Conservation (phyloP, 163 green algal species). For the Scenedesmus sp. region DNA sequence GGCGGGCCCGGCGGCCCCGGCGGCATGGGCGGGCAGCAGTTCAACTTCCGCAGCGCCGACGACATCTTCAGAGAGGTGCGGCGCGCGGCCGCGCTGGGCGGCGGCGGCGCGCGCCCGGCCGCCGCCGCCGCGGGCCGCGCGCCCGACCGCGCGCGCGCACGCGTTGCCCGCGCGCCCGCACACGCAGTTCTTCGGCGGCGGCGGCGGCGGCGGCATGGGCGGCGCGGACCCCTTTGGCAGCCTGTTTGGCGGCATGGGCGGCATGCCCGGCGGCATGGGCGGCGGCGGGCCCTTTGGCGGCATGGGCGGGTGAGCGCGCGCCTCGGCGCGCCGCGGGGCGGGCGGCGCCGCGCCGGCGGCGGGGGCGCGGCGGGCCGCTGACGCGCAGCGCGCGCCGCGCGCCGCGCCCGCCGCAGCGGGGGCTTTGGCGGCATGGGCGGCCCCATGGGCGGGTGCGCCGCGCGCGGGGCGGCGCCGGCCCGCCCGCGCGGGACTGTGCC, state of each 20-base stretch:
- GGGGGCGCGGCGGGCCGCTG: too few relatives aligned
- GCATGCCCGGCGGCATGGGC: conserved; percentile 50
- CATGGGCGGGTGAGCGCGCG: too few relatives aligned
- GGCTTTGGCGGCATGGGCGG: conserved; percentile 42
- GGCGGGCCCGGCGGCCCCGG: conserved; percentile 7
- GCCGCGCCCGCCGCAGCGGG: background rate
- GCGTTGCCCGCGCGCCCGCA: background rate
- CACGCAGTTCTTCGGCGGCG: conserved; percentile 41
- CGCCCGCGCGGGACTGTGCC: too few relatives aligned
- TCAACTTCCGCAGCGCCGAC: conserved; percentile 66
- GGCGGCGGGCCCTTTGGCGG: conserved; percentile 35
- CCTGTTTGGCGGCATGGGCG: conserved; percentile 50
- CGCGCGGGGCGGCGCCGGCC: too few relatives aligned
- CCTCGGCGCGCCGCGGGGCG: too few relatives aligned
- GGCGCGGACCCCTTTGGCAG: conserved; percentile 46
- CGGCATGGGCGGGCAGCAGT: conserved; percentile 13
- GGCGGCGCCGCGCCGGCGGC: too few relatives aligned
- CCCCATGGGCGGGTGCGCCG: too few relatives aligned
- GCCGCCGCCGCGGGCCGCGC: too few relatives aligned
- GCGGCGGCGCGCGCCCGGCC: too few relatives aligned
- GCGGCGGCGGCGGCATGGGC: conserved; percentile 46
- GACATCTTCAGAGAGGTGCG: conserved; percentile 83
- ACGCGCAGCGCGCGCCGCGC: conserved; percentile 15
- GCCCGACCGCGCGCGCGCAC: too few relatives aligned
- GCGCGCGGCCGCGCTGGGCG: background rate